These are phyloP conservation scores for Penicillium ucsense DNA, from an alignment of 495 filamentous ascomycete species.

Conservation along the genomic window DNA sequence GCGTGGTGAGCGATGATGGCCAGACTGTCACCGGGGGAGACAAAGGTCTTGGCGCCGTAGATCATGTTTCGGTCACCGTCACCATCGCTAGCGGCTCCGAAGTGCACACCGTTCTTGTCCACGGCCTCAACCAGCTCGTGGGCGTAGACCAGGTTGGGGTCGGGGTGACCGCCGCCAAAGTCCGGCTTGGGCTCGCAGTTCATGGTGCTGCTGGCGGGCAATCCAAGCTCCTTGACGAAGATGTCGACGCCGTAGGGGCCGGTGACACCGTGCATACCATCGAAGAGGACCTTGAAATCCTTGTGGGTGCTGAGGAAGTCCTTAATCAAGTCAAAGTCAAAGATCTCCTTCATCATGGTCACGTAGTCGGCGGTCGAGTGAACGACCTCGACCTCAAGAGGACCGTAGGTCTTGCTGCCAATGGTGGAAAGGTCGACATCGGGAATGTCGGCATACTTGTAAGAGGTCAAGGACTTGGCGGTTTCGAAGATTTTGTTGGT, in stretches of 20 bases:
- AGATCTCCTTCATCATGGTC: constrained; percentile 93
- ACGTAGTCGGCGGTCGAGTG: constrained; percentile 88
- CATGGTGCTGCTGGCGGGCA: constrained; percentile 67
- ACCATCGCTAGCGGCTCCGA: constrained; percentile 91
- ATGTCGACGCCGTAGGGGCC: constrained; percentile 91
- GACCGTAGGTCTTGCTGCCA: constrained; percentile 73
- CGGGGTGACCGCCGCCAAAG: constrained; percentile 94
- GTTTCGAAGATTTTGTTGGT: constrained; percentile 95
- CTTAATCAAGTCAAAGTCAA: constrained; percentile 93
- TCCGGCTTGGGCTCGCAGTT: constrained; percentile 89
- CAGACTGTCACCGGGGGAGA: constrained; percentile 91
- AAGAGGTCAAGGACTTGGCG: constrained; percentile 77
- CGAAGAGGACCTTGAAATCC: constrained; percentile 95
- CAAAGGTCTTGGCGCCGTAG: constrained; percentile 91
- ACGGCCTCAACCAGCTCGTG: constrained; percentile 91
- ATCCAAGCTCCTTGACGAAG: constrained; percentile 86
- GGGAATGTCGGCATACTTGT: constrained; percentile 83
- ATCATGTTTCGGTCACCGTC: constrained; percentile 99
- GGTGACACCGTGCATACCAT: constrained; percentile 88
- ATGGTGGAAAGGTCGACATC: constrained; percentile 76
- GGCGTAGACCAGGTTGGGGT: constrained; percentile 97
- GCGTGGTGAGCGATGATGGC: constrained; percentile 98
- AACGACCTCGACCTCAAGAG: constrained; percentile 87
- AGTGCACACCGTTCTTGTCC: constrained; percentile 83
- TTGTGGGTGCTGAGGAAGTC: constrained; percentile 73